These are phyloP conservation scores for Malus sieversii DNA, from an alignment of 306 rosid species.

Conservation along the genomic window DNA sequence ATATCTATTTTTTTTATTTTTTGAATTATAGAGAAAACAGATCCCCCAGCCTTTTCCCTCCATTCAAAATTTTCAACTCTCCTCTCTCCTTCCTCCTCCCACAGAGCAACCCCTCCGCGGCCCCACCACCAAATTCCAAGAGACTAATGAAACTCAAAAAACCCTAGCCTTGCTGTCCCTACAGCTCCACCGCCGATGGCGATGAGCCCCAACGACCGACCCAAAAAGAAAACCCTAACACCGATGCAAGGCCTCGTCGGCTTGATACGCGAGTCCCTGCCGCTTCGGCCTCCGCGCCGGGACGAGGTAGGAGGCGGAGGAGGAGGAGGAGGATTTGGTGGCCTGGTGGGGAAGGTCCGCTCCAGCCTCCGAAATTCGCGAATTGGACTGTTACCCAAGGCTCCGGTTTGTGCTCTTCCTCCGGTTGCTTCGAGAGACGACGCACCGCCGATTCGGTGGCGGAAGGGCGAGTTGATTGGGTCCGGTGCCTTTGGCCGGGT, in stretches of 20 bases:
- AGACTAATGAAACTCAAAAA: conserved; percentile 14
- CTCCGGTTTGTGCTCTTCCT: conserved; percentile 36
- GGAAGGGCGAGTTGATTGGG: conserved; percentile 83
- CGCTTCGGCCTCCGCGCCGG: conserved; percentile 35
- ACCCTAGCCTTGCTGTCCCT: conserved; percentile 9
- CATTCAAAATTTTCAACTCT: conserved; percentile 12
- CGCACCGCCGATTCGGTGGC: conserved; percentile 73
- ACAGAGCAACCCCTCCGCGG: background rate
- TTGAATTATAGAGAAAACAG: conserved; percentile 15
- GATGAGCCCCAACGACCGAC: background rate
- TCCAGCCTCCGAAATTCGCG: conserved; percentile 73
- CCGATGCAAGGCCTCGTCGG: conserved; percentile 72
- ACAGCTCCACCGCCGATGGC: background rate
- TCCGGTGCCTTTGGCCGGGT: conserved; percentile 86
- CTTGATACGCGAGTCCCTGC: conserved; percentile 77
- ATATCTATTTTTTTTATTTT: background rate
- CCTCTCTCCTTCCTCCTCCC: background rate
- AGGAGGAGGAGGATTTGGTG: conserved; percentile 25
- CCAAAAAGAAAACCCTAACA: background rate
- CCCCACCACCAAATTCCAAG: background rate
- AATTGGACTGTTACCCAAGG: conserved; percentile 49
- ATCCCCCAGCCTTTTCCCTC: conserved; percentile 26
- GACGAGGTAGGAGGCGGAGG: conserved; percentile 37
- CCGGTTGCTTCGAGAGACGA: conserved; percentile 20
- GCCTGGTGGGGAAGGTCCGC: conserved; percentile 64